These are phyloP conservation scores for Triangularia verruculosa DNA, from an alignment of 2,329 filamentous ascomycete species.

Conservation along the genomic window DNA sequence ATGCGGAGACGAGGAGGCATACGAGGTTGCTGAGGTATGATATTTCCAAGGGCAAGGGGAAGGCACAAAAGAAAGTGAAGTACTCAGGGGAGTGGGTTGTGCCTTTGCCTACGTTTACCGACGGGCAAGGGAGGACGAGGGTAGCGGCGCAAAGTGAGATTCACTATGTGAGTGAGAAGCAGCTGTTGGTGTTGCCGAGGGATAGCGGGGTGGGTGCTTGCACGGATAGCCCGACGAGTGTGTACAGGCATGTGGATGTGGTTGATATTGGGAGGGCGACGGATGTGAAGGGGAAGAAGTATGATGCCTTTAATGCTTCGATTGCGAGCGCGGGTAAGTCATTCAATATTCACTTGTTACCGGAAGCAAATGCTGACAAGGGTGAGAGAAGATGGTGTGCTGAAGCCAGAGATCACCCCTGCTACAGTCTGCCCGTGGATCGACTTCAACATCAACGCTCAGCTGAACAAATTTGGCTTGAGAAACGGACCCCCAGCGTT, in stretches of 20 bases:
- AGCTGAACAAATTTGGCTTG: constrained; percentile 57
- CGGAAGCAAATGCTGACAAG: constrained; percentile 52
- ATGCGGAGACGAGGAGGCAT: constrained; percentile 46
- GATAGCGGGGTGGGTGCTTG: constrained; percentile 61
- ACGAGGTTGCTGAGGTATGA: constrained; percentile 64
- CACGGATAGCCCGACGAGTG: constrained; percentile 47
- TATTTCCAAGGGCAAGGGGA: constrained; percentile 38
- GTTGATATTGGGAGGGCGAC: constrained; percentile 63
- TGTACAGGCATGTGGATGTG: constrained; percentile 68
- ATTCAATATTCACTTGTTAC: constrained; percentile 32
- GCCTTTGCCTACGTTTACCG: constrained; percentile 57
- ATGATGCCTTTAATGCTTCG: constrained; percentile 34
- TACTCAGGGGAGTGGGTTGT: constrained; percentile 64
- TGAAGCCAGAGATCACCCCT: constrained; percentile 1
- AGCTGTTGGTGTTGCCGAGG: constrained; percentile 65
- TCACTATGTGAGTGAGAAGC: constrained; percentile 57
- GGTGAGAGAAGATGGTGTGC: constrained; percentile 46
- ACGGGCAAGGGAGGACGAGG: constrained; percentile 47
- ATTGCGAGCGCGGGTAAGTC: constrained; percentile 10
- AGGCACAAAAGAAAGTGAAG: constrained; percentile 37
- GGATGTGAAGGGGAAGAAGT: constrained; percentile 50
- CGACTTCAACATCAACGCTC: constrained; percentile 63
- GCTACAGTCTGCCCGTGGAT: constrained; percentile 60
- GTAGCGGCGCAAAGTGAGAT: constrained; percentile 68
- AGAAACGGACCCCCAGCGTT: constrained; percentile 8